Percentiles rank a stretch among this genome's conserved stretches.
Conservation (phyloP, 2,329 filamentous ascomycete species). For the Trichoderma breve region DNA sequence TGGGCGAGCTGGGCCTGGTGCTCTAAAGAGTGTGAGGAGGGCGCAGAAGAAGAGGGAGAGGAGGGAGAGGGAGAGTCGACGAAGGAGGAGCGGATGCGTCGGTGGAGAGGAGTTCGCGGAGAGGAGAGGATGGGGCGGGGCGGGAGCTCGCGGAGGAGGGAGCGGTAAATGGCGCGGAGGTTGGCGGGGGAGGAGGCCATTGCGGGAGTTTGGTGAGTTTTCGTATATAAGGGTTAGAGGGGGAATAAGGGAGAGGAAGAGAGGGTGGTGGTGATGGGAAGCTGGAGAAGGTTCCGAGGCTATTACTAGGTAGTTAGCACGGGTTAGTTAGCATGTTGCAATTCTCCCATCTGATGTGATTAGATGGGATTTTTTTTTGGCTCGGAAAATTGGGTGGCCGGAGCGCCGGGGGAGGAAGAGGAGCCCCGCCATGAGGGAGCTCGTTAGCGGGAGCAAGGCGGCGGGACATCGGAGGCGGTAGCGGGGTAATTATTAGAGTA, state of each 20-base stretch:
- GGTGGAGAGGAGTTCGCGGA: slow-evolving; percentile 54
- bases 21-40: slow-evolving; percentile 31
- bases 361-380: neutral
- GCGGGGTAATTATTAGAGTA: neutral
- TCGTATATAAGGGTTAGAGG: neutral
- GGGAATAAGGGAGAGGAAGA: neutral
- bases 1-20: slow-evolving; percentile 49
- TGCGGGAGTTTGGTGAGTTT: neutral
- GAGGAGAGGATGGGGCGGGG: slow-evolving; percentile 57
- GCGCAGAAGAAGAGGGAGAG: slow-evolving; percentile 29
- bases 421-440: slow-evolving; percentile 4
- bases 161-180: slow-evolving; percentile 79
- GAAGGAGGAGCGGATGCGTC: slow-evolving; percentile 34
- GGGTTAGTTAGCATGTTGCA: neutral
- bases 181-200: slow-evolving; percentile 45
- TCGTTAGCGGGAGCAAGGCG: neutral
- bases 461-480: slow-evolving; percentile 13
- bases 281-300: neutral
- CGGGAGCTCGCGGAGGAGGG: slow-evolving; percentile 85
- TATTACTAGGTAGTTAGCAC: neutral
- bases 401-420: neutral
- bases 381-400: slow-evolving; percentile 15
- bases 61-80: slow-evolving; percentile 31
- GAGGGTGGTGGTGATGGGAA: neutral
- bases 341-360: neutral